Percentiles rank a stretch among this genome's conserved stretches.
phyloP scores from a whole-genome alignment of 345 rosid species.

The Acer campestre region DNA sequence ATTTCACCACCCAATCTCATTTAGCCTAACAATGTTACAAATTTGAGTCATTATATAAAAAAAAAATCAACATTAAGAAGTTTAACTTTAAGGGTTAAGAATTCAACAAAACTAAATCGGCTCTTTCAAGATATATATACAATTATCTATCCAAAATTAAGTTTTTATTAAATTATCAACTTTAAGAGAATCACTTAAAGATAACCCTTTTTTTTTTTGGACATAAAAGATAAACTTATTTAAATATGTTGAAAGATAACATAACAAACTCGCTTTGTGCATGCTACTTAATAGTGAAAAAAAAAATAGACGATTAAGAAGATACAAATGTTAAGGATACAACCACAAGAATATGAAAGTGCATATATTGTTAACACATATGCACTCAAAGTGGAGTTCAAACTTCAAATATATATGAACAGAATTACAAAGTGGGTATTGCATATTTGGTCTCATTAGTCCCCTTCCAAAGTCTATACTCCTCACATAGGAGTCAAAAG shows the following conservation, averaged over 20 bases:
- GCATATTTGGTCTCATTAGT: not conserved
- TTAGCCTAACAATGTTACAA: rapidly evolving
- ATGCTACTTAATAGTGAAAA: not conserved
- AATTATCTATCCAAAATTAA: too few relatives aligned
- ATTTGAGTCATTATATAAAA: too few relatives aligned
- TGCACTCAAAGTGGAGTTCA: conserved; percentile 16
- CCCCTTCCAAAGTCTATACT: not conserved
- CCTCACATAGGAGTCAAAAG: conserved; percentile 16
- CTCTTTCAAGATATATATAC: too few relatives aligned
- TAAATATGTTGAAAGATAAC: too few relatives aligned
- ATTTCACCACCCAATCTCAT: too few relatives aligned
- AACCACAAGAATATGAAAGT: not conserved
- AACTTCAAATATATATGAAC: conserved; percentile 11
- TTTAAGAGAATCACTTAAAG: too few relatives aligned
- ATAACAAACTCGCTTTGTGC: not conserved
- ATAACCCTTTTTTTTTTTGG: too few relatives aligned
- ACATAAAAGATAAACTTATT: too few relatives aligned
- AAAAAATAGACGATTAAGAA: not conserved
- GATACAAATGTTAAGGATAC: not conserved
- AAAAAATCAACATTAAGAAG: too few relatives aligned
- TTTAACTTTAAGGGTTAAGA: too few relatives aligned
- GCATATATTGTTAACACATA: not conserved
- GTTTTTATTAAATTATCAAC: too few relatives aligned
- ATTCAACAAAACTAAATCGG: not conserved
- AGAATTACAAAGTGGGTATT: not conserved